phyloP scores from a whole-genome alignment of 345 rosid genomes.

The Pistacia atlantica region DNA sequence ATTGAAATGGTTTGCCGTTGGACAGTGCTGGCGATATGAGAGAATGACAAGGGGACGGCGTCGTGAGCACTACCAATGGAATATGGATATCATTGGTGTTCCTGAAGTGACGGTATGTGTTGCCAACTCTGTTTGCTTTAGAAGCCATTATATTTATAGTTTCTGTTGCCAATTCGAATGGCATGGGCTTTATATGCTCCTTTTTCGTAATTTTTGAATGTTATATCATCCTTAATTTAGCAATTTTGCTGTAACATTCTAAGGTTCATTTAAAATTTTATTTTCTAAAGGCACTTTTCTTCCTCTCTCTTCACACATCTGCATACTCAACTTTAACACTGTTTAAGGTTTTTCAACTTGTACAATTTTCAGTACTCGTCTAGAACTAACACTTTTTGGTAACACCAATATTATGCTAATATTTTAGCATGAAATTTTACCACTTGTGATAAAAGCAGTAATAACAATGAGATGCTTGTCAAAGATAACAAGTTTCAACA shows the following conservation, averaged over 20 bases:
- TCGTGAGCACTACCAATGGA: slow-evolving; percentile 98
- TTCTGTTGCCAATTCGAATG: neutral
- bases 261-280: neutral
- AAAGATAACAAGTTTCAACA: neutral
- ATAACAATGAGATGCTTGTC: neutral
- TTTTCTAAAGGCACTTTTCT: neutral
- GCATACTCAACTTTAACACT: neutral
- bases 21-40: slow-evolving; percentile 98
- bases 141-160: neutral
- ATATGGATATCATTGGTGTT: slow-evolving; percentile 96
- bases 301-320: neutral
- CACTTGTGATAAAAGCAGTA: neutral
- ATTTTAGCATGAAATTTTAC: neutral
- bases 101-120: slow-evolving; percentile 75
- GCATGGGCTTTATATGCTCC: slow-evolving; percentile 7
- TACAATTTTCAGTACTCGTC: neutral
- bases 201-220: neutral
- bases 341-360: neutral
- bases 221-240: neutral
- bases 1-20: slow-evolving; percentile 93
- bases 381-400: neutral
- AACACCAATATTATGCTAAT: neutral
- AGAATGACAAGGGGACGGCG: slow-evolving; percentile 98
- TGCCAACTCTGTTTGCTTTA: slow-evolving; percentile 21
- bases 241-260: neutral